Evolutionary conservation across 805 yeast species (phyloP).

Genomic region (Hanseniaspora pseudoguilliermondii): DNA sequence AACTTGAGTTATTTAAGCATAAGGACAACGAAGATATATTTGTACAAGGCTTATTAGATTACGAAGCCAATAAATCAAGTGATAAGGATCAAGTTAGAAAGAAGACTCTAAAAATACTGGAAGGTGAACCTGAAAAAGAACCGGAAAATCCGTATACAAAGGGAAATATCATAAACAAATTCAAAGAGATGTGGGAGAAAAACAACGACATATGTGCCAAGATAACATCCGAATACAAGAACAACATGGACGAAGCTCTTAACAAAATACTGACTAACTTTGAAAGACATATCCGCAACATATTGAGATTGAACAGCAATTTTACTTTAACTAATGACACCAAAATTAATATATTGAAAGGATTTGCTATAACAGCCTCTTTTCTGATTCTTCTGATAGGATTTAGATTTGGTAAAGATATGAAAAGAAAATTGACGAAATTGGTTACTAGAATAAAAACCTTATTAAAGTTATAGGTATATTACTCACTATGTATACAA

Average conservation of each 20-base stretch:
- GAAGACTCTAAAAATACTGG: background rate
- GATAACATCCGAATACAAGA: background rate
- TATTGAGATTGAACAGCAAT: background rate
- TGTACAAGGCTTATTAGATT: background rate
- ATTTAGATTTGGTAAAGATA: background rate
- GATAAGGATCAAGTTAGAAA: background rate
- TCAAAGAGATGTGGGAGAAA: background rate
- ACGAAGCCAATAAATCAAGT: background rate
- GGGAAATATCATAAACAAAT: slow-evolving; percentile 1
- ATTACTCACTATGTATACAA: background rate
- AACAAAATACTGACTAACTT: background rate
- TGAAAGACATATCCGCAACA: background rate
- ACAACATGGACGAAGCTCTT: background rate
- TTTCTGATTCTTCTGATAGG: background rate
- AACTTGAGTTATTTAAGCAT: background rate
- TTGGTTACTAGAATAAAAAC: background rate
- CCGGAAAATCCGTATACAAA: background rate
- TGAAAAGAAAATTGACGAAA: background rate
- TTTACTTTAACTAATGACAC: background rate
- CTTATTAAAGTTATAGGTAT: background rate
- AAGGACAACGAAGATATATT: background rate
- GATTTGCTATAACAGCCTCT: background rate
- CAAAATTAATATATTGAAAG: background rate
- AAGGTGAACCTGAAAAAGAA: slow-evolving; percentile 5
- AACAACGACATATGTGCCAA: background rate